A percentile compares a stretch with the other conserved stretches of the same genome.
phyloP scores from a whole-genome alignment of 176 grass and related monocot species.

The Oryza brachyantha region DNA sequence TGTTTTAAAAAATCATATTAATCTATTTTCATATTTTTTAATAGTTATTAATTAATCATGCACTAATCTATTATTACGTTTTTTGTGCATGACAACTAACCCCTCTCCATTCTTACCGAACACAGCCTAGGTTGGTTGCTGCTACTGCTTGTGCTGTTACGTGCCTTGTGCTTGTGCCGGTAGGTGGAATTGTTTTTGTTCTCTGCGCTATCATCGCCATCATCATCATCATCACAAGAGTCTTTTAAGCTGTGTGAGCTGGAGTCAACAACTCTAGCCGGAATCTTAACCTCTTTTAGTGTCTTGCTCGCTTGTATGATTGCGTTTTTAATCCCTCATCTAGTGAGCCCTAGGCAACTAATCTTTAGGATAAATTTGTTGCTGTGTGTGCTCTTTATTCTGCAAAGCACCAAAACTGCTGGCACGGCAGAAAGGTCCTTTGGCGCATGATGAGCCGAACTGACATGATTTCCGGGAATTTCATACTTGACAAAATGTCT shows the following conservation, averaged over 20 bases:
- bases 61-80: too few species aligned
- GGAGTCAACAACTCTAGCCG: constrained; percentile 21
- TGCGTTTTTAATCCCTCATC: constrained; percentile 9
- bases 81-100: too few species aligned
- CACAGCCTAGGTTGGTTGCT: too few species aligned
- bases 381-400: constrained; percentile 5
- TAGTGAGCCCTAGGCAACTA: not conserved
- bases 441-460: constrained; percentile 11
- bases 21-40: too few species aligned
- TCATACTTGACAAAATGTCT: not conserved
- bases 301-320: constrained; percentile 2
- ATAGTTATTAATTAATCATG: too few species aligned
- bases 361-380: not conserved
- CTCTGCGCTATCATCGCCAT: not conserved
- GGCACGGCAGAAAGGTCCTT: constrained; percentile 20
- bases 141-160: not conserved
- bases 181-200: not conserved
- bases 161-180: not conserved
- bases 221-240: not conserved
- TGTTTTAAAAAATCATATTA: too few species aligned
- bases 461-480: not conserved
- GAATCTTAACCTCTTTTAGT: constrained; percentile 28
- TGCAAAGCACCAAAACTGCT: constrained; percentile 20
- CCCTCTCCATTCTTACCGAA: too few species aligned
- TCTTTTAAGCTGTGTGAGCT: constrained; percentile 5